Evolutionary conservation across 2,329 filamentous ascomycete species (phyloP), one percentile per base, ranked within the genome.

Genomic region (Penicillium sp.): DNA sequence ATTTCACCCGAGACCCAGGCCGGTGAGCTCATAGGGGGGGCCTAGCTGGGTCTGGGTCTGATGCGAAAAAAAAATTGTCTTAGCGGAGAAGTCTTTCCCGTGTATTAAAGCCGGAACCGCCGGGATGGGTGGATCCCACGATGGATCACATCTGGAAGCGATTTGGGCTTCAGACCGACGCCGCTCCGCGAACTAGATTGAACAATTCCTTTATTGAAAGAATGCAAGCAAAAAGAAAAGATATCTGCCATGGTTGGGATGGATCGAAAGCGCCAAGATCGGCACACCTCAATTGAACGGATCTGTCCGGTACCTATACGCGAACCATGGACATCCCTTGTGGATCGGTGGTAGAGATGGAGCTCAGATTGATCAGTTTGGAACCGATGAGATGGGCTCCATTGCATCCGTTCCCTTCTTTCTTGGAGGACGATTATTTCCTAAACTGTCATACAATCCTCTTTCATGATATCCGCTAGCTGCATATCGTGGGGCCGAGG

Each of bases 231-330:
- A 19, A 37, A 39, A 19, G n/a, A 39, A 19, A 39, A 19, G 14
- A 39, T 19, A 39, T n/a, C 8, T 19, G 35, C 35, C 14, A 19
- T 39, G n/a, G n/a, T 7, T 10, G 6, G 14, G n/a, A 39, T 3
- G 8, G 7, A 3, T 48, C 35, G 33, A 45, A 14, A 33, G 56
- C 62, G 59, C 61, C 62, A 63, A 59, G 48, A 63, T 60, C 59
- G 55, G 48, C n/a, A 31, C 39, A 48, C 11, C 52, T 58, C 52
- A 47, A 58, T 45, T 53, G 55, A 55, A 16, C 53, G 44, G 62
- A 63, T 63, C 61, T 62, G 49, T 45, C 57, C 52, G 53, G 43
- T 55, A 48, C 58, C 39, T 58, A 26, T 46, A 11, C 31, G 45
- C 50, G 49, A 61, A 58, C 58, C 43, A 50, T 29, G 33, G 46